A percentile compares a stretch with the other conserved stretches of the same genome.
phyloP scores from a whole-genome alignment of 2,329 filamentous ascomycete genomes.

The Talaromyces sp. region DNA sequence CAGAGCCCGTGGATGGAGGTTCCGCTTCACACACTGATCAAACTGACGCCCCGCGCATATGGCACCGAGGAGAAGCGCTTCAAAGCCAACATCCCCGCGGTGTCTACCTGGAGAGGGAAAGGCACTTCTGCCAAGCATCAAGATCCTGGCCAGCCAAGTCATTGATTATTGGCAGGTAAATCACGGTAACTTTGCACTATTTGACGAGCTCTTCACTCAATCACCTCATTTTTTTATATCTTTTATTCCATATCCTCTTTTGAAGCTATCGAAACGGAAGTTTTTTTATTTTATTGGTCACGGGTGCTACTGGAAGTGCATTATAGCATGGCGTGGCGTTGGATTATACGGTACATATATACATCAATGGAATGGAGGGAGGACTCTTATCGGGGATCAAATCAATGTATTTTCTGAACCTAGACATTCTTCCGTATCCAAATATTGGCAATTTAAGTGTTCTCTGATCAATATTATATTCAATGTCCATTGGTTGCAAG shows the following conservation, averaged over 20 bases:
- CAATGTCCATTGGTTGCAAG: too few relatives aligned
- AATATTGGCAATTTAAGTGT: background rate
- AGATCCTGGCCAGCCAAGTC: slow-evolving; percentile 9
- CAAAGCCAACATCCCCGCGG: slow-evolving; percentile 87
- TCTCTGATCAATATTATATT: background rate
- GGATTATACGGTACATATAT: slow-evolving; percentile 4
- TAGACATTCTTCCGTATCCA: background rate
- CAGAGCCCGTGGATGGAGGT: slow-evolving; percentile 98
- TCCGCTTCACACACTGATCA: slow-evolving; percentile 91
- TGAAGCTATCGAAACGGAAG: background rate
- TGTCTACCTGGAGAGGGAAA: slow-evolving; percentile 94
- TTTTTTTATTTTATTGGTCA: slow-evolving; percentile 1
- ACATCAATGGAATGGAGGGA: background rate
- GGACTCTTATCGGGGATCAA: background rate
- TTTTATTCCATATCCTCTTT: background rate
- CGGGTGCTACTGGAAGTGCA: background rate
- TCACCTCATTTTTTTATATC: background rate
- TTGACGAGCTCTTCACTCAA: background rate
- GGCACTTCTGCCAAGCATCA: slow-evolving; percentile 81
- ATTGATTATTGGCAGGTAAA: background rate
- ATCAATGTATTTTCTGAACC: background rate
- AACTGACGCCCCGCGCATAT: slow-evolving; percentile 90
- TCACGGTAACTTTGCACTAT: background rate
- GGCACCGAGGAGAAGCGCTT: slow-evolving; percentile 85
- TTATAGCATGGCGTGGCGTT: slow-evolving; percentile 12